phyloP scores from a whole-genome alignment of 768 basidiomycete genomes.

The Russula compacta region DNA sequence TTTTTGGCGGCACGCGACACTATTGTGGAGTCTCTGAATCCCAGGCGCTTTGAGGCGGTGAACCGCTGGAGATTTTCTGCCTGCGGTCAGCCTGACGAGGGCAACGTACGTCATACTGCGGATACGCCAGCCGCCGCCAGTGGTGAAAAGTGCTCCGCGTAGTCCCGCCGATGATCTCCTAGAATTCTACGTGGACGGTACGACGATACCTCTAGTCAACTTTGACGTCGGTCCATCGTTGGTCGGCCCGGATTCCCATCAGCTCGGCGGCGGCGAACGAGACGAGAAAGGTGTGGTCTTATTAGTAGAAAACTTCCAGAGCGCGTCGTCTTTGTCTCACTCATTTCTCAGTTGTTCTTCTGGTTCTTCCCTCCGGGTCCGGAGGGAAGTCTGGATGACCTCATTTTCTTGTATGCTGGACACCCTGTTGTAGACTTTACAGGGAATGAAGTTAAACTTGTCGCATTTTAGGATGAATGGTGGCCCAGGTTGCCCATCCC shows the following conservation, averaged over 20 bases:
- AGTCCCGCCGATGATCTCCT: neutral
- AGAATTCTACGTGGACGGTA: neutral
- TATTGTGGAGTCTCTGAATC: neutral
- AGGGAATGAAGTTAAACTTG: too few relatives aligned
- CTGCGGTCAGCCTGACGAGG: neutral
- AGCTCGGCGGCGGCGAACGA: slow-evolving; percentile 35
- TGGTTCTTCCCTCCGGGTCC: slow-evolving; percentile 81
- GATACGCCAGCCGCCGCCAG: slow-evolving; percentile 1
- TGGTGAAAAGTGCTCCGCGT: neutral
- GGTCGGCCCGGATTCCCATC: neutral
- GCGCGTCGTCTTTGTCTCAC: neutral
- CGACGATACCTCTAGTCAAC: neutral
- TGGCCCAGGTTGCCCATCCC: slow-evolving; percentile 71
- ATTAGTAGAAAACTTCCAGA: neutral
- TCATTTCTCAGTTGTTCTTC: slow-evolving; percentile 54
- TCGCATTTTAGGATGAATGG: slow-evolving; percentile 74
- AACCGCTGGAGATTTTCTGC: neutral
- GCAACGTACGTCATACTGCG: neutral
- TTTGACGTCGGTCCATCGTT: neutral
- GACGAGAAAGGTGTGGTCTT: slow-evolving; percentile 57
- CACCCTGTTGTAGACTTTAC: neutral
- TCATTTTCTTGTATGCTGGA: slow-evolving; percentile 59
- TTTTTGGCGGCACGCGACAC: neutral
- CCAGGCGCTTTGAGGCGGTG: neutral
- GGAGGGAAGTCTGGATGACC: slow-evolving; percentile 57